These are phyloP conservation scores for Trichosporon asahii DNA, from an alignment of 1,284 basidiomycete genomes.

Conservation along the genomic window DNA sequence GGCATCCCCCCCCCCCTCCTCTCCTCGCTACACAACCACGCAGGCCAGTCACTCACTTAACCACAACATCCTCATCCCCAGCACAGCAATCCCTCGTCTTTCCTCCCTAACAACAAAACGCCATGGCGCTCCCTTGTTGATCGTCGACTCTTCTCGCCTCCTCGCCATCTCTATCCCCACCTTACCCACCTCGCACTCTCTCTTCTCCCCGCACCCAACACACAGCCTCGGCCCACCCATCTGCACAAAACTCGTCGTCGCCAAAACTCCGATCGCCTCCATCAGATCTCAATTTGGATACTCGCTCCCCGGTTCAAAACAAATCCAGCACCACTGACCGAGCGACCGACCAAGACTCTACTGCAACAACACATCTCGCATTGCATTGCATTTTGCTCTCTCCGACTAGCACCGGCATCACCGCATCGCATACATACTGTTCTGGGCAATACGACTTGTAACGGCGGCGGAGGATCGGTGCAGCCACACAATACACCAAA, in stretches of 20 bases:
- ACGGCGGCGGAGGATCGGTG: neutral
- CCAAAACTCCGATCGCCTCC: neutral
- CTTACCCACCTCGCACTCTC: neutral
- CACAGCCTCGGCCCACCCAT: neutral
- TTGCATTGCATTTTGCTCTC: neutral
- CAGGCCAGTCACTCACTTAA: neutral
- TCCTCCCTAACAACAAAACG: conserved; percentile 9
- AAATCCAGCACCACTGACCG: neutral
- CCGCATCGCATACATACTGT: neutral
- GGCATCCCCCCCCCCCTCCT: neutral
- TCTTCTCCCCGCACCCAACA: neutral
- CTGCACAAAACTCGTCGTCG: neutral
- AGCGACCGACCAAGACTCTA: neutral
- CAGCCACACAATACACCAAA: conserved; percentile 7
- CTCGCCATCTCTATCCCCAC: neutral
- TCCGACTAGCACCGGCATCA: neutral
- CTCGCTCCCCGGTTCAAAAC: neutral
- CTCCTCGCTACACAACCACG: neutral
- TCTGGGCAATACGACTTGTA: neutral
- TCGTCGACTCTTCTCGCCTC: conserved; percentile 5
- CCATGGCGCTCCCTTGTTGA: conserved; percentile 8
- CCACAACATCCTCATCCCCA: conserved; percentile 1
- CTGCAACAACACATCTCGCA: neutral
- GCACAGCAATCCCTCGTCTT: neutral
- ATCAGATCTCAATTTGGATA: neutral